Evolutionary conservation across 179 eudicot genomes (phyloP).

Genomic region (Drosera spatulata): DNA sequence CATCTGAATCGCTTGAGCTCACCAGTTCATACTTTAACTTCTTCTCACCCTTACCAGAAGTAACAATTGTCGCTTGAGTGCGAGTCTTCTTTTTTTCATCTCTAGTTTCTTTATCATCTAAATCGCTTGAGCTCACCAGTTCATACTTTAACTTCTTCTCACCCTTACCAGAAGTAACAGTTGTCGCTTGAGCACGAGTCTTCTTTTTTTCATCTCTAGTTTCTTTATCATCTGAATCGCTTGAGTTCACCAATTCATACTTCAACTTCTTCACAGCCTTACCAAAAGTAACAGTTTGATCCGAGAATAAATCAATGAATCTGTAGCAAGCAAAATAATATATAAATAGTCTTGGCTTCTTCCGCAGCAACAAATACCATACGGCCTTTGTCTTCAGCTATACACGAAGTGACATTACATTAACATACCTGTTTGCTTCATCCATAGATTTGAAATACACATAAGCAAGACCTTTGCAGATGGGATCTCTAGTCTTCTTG

Average conservation of each 20-base stretch:
- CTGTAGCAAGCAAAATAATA: constrained; percentile 23
- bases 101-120: constrained; percentile 11
- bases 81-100: constrained; percentile 4
- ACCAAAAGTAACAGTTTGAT: constrained; percentile 56
- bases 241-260: constrained; percentile 49
- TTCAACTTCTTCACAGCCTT: constrained; percentile 64
- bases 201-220: constrained; percentile 6
- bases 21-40: constrained; percentile 60
- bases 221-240: constrained; percentile 13
- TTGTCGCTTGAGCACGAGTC: constrained; percentile 12
- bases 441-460: constrained; percentile 51
- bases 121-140: constrained; percentile 26
- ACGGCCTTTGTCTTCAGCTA: neutral
- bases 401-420: neutral
- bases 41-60: constrained; percentile 47
- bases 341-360: neutral
- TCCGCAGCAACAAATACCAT: neutral
- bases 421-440: constrained; percentile 56
- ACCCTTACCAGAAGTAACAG: constrained; percentile 56
- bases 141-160: constrained; percentile 75
- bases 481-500: constrained; percentile 83
- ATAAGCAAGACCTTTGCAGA: constrained; percentile 83
- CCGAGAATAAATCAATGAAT: constrained; percentile 52
- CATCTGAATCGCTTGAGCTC: constrained; percentile 20
- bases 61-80: constrained; percentile 9